Base-by-base conservation (phyloP, 805 yeast species). In the Wickerhamiella galacta region DNA sequence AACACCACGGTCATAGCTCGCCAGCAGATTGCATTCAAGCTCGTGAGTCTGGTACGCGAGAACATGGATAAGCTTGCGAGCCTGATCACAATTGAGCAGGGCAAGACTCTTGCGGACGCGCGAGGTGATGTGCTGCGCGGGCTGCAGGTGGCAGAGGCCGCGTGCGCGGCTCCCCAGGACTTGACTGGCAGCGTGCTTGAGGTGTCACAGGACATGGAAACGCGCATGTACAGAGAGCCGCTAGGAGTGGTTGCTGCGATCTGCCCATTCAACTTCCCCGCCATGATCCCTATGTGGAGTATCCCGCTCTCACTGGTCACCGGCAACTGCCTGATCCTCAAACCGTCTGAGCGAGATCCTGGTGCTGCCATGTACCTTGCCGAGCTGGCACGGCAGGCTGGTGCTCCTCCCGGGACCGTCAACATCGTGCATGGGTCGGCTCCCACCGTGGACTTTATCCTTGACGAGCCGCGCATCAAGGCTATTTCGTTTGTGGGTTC, bases 261-360 rank as follows among this genome's bases (percentile, higher is more conserved):
- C 46, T 70, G 77, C 42, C 87, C 87, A 15, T 76, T 76, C 61
- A 76, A 76, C 58, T 76, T 76, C 69, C 87, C 87, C 17, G 85
- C 81, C 28, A 76, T 76, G 87, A 79, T 78, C 44, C 76, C 76
- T 7, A 60, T 72, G 44, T 72, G 79, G 79, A 63, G 73, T 18
- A 56, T 72, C 35, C 79, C 79, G 6, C 60, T 72, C 41, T 58
- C 68, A 10, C 60, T 73, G 37, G 76, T 67, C 30, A 74, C 82
- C 16, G 87, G 87, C 41, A 77, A 76, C 61, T 71, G 82, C 25
- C 65, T 75, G 22, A 70, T 76, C 25, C 57, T 77, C 50, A 76
- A 76, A 58, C 74, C 74, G 25, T 54, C 78, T 33, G 87, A 76
- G 59, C 57, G 80, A 36, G 81, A 76, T 39, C 87, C 87, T n/a